Percentiles rank a stretch among this genome's conserved stretches.
Conservation (phyloP, 306 rosid genomes). For the Adenanthera pavonina region DNA sequence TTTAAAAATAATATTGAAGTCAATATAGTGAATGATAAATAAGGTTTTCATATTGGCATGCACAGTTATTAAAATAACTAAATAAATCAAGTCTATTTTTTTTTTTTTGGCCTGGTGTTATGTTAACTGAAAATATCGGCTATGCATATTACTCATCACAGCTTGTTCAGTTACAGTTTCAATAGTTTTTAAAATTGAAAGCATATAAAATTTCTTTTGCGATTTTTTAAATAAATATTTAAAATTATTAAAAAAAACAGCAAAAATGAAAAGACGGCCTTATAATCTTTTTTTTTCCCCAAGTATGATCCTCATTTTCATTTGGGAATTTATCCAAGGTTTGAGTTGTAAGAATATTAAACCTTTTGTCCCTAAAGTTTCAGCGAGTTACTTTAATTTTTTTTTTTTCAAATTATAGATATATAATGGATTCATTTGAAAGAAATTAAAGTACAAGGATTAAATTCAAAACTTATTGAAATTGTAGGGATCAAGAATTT, state of each 20-base stretch:
- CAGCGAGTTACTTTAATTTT: too few relatives aligned
- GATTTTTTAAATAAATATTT: neutral
- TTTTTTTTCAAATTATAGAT: too few relatives aligned
- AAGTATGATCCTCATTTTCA: neutral
- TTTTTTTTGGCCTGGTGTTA: neutral
- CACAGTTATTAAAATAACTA: neutral
- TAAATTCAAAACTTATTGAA: too few relatives aligned
- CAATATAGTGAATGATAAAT: too few relatives aligned
- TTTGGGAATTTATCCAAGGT: neutral
- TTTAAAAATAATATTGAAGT: too few relatives aligned
- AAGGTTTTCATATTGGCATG: too few relatives aligned
- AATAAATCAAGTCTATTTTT: neutral
- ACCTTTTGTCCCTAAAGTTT: too few relatives aligned
- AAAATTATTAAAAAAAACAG: neutral
- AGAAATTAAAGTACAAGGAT: too few relatives aligned
- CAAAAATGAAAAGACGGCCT: neutral
- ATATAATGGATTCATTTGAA: too few relatives aligned
- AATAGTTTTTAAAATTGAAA: too few relatives aligned
- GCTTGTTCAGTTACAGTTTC: neutral
- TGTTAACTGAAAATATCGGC: neutral
- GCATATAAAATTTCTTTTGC: too few relatives aligned
- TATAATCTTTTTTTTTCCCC: neutral
- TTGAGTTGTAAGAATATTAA: neutral
- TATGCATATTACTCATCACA: neutral
- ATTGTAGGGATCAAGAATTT: too few relatives aligned